A percentile compares a stretch with the other conserved stretches of the same genome.
Conservation (phyloP, 2,329 filamentous ascomycete genomes). For the Ophiostoma pallidulum region DNA sequence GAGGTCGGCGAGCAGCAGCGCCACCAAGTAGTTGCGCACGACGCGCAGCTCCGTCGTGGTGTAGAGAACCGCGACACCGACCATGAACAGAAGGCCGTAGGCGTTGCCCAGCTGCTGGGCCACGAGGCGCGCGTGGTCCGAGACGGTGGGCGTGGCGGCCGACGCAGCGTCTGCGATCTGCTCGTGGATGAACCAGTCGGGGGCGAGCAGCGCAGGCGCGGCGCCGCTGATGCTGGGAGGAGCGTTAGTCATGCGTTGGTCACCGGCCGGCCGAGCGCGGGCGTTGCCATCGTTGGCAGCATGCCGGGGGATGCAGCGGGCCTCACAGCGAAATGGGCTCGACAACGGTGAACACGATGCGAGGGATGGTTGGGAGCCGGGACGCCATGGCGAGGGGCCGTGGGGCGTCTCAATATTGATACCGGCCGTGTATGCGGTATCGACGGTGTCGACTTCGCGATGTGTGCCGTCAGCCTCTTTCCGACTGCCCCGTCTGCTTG, state of each 20-base stretch:
- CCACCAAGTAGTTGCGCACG: slow-evolving; percentile 56
- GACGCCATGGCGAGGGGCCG: slow-evolving; percentile 46
- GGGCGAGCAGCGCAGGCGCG: slow-evolving; percentile 43
- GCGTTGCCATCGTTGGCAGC: no score
- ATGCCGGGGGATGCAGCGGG: no score
- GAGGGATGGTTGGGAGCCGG: slow-evolving; percentile 53
- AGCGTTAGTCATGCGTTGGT: no score
- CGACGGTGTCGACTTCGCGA: no score
- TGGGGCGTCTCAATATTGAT: no score
- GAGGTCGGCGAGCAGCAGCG: slow-evolving; percentile 56
- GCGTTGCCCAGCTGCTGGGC: slow-evolving; percentile 61
- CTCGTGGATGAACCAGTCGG: slow-evolving; percentile 53
- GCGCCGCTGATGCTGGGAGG: slow-evolving; percentile 47
- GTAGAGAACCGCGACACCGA: slow-evolving; percentile 55
- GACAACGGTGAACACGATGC: slow-evolving; percentile 56
- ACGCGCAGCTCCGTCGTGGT: slow-evolving; percentile 56
- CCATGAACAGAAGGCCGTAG: slow-evolving; percentile 55
- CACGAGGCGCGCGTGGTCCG: slow-evolving; percentile 42
- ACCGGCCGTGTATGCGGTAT: no score
- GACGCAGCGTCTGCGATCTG: slow-evolving; percentile 41
- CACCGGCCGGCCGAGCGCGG: no score
- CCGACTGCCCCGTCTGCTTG: no score
- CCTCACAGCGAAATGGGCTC: slow-evolving; percentile 62
- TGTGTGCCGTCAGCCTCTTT: no score
- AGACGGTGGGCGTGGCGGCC: slow-evolving; percentile 25